Conservation (phyloP, 805 yeast genomes). For the Wickerhamomyces kurtzmanii region DNA sequence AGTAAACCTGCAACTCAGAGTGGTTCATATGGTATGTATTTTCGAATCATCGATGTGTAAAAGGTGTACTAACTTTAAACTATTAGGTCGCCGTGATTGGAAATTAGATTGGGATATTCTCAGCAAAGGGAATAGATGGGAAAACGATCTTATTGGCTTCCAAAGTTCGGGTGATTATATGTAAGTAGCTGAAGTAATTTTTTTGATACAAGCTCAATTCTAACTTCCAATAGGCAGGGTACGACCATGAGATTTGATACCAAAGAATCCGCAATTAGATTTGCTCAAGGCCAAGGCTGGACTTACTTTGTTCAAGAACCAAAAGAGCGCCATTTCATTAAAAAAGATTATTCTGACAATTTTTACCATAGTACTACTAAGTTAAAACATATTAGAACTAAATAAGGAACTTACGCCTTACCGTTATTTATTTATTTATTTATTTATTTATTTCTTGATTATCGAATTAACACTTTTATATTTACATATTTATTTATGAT, state of each 20-base stretch:
- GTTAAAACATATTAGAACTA: slow-evolving; percentile 74
- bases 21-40: slow-evolving; percentile 27
- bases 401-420: slow-evolving; percentile 26
- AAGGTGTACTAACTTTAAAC: background rate
- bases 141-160: slow-evolving; percentile 81
- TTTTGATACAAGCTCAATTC: slow-evolving; percentile 1
- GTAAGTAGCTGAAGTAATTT: slow-evolving; percentile 24
- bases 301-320: slow-evolving; percentile 78
- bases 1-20: slow-evolving; percentile 78
- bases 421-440: background rate
- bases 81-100: slow-evolving; percentile 44
- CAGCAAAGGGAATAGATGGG: slow-evolving; percentile 78
- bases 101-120: slow-evolving; percentile 77
- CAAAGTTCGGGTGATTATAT: slow-evolving; percentile 72
- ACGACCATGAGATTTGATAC: slow-evolving; percentile 65
- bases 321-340: slow-evolving; percentile 58
- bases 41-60: background rate
- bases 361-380: slow-evolving; percentile 61
- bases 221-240: slow-evolving; percentile 32
- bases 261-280: slow-evolving; percentile 67
- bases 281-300: slow-evolving; percentile 84
- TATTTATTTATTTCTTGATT: background rate
- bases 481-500: background rate
- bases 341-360: slow-evolving; percentile 67
- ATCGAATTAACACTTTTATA: background rate